These are phyloP conservation scores for Alternaria burnsii DNA, from an alignment of 2,329 filamentous ascomycete species.

Conservation along the genomic window DNA sequence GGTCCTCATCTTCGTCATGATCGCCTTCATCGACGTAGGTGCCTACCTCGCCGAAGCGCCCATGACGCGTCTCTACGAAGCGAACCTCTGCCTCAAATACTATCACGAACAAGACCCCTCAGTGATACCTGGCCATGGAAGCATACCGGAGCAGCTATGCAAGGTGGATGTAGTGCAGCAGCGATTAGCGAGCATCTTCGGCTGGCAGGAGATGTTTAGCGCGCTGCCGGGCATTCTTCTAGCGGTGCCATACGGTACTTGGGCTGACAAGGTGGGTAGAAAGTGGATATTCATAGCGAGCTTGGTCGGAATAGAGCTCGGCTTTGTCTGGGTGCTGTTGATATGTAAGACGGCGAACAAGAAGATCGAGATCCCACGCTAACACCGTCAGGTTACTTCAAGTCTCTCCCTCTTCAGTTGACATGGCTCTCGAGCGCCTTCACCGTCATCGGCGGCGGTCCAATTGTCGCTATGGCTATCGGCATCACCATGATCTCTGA, in stretches of 20 bases:
- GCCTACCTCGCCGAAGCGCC: slow-evolving; percentile 56
- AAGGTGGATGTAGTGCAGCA: slow-evolving; percentile 60
- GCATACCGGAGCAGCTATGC: slow-evolving; percentile 59
- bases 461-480: slow-evolving; percentile 58
- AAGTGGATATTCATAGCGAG: slow-evolving; percentile 56
- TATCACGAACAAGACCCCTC: slow-evolving; percentile 54
- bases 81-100: slow-evolving; percentile 58
- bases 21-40: slow-evolving; percentile 58
- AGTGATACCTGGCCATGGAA: slow-evolving; percentile 53
- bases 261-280: slow-evolving; percentile 59
- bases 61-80: slow-evolving; percentile 59
- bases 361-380: slow-evolving; percentile 1
- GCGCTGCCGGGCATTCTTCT: slow-evolving; percentile 55
- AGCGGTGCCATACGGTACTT: slow-evolving; percentile 59
- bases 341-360: slow-evolving; percentile 36
- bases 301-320: slow-evolving; percentile 53
- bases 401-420: slow-evolving; percentile 54
- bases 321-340: slow-evolving; percentile 42
- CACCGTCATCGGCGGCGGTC: slow-evolving; percentile 58
- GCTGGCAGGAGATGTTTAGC: slow-evolving; percentile 60
- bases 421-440: slow-evolving; percentile 60
- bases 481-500: slow-evolving; percentile 62
- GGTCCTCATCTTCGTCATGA: slow-evolving; percentile 51
- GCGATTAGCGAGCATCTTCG: slow-evolving; percentile 60
- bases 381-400: slow-evolving; percentile 40